Evolutionary conservation across 2,329 filamentous ascomycete genomes (phyloP).

Genomic region (Colletotrichum sp.): DNA sequence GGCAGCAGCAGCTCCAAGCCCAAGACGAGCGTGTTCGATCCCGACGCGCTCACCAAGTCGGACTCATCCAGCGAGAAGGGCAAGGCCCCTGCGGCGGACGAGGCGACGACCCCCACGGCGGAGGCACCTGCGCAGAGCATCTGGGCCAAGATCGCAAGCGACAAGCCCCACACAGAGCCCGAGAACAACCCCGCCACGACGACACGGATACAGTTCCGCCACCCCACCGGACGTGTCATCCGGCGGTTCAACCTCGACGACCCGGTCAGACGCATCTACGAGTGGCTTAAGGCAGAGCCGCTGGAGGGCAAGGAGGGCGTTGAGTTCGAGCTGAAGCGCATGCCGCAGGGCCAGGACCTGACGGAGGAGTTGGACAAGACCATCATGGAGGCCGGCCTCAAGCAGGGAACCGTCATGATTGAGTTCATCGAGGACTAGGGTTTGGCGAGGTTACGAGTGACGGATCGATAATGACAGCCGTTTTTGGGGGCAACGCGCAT

Average conservation of each 20-base stretch:
- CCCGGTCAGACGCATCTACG: conserved; percentile 82
- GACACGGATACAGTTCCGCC: conserved; percentile 91
- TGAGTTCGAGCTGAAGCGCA: conserved; percentile 85
- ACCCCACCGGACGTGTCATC: conserved; percentile 84
- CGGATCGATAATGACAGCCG: background rate
- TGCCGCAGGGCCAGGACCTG: conserved; percentile 80
- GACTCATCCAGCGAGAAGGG: conserved; percentile 55
- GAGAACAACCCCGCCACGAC: conserved; percentile 71
- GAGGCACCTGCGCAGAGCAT: conserved; percentile 35
- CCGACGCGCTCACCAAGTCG: conserved; percentile 84
- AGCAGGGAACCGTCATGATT: conserved; percentile 95
- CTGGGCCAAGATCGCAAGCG: conserved; percentile 76
- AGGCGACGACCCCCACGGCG: conserved; percentile 8
- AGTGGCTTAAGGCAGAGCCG: conserved; percentile 93
- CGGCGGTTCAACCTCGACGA: conserved; percentile 83
- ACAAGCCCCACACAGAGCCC: conserved; percentile 80
- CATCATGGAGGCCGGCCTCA: conserved; percentile 82
- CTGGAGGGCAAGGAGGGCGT: conserved; percentile 79
- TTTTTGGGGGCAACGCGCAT: background rate
- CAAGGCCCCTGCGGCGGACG: conserved; percentile 36
- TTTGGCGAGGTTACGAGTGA: background rate
- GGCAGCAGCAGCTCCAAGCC: conserved; percentile 39
- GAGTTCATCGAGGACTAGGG: conserved; percentile 74
- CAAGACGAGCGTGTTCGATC: conserved; percentile 71
- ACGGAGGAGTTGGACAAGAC: conserved; percentile 76